A percentile compares a stretch with the other conserved stretches of the same genome.
Conservation (phyloP, 2,329 filamentous ascomycete genomes). For the Cladosporium sp. region DNA sequence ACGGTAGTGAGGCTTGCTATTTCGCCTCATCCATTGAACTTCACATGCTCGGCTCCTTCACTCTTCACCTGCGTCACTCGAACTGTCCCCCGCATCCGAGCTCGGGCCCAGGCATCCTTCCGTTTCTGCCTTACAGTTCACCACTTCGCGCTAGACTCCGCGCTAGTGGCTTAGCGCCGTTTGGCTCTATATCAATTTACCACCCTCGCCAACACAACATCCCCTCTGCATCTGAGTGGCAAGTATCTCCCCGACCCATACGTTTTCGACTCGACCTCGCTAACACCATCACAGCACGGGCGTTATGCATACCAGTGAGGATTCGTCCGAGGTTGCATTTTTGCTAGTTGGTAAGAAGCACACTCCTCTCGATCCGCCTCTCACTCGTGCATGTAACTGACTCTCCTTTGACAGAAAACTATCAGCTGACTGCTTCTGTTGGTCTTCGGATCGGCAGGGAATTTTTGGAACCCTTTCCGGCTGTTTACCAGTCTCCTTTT, state of each 20-base stretch:
- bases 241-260: neutral
- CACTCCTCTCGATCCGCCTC: neutral
- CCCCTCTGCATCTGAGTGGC: neutral
- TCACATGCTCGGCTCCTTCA: constrained; percentile 4
- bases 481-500: neutral
- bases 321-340: constrained; percentile 84
- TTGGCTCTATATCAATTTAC: neutral
- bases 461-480: constrained; percentile 83
- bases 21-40: neutral
- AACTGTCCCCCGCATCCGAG: neutral
- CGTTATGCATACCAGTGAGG: constrained; percentile 83
- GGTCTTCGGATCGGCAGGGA: constrained; percentile 71
- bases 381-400: neutral
- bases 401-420: constrained; percentile 68
- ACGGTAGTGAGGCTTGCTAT: neutral
- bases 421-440: constrained; percentile 73
- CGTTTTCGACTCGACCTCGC: neutral
- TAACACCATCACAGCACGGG: constrained; percentile 57
- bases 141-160: neutral
- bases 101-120: neutral
- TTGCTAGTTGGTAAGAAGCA: constrained; percentile 69
- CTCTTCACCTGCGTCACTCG: constrained; percentile 4
- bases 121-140: neutral
- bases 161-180: constrained; percentile 4
- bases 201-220: neutral